Evolutionary conservation across 1,284 basidiomycete genomes (phyloP), one percentile per base, ranked within the genome.

Genomic region (Pholiota adiposa): DNA sequence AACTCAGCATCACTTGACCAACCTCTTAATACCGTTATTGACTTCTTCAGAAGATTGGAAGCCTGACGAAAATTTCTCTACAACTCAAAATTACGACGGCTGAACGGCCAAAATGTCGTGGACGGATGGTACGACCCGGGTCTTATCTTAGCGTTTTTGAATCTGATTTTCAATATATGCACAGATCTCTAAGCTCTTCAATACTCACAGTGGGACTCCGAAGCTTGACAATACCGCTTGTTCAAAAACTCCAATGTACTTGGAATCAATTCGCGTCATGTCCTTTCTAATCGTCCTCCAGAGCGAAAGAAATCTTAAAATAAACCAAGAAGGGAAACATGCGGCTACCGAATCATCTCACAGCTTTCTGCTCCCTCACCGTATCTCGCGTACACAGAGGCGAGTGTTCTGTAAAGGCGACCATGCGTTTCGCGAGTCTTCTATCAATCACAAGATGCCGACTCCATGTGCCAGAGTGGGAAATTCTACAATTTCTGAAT

Each of bases 371-470:
- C 14, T 25, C 48, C 49, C 23, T 46, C 41, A 8, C n/a, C 43
- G 19, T 54, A 54, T 51, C 31, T 56, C 40, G 38, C 40, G 34
- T 27, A 44, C 44, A 29, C 48, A 55, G 33, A 56, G 41, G 9
- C 43, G 14, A 18, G 31, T 36, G 43, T 60, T 63, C 58, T 49
- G 25, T 38, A 58, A 49, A 18, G 41, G n/a, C 40, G 36, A 46
- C 62, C 62, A 63, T 54, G 62, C 49, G 62, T 55, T 12, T 36
- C 41, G 41, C 31, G n/a, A 31, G 43, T 31, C 61, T 62, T 62
- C 61, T 59, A 52, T 62, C 50, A 50, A 54, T 63, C 62, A 63
- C 59, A 56, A 52, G 62, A 63, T 56, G 14, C 36, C 33, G n/a
- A 8, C 36, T 29, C 59, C 62, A 60, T 50, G 59, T 51, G 52